Conservation (phyloP, 352 stramenopile species). For the Phytophthora fragariaefolia region DNA sequence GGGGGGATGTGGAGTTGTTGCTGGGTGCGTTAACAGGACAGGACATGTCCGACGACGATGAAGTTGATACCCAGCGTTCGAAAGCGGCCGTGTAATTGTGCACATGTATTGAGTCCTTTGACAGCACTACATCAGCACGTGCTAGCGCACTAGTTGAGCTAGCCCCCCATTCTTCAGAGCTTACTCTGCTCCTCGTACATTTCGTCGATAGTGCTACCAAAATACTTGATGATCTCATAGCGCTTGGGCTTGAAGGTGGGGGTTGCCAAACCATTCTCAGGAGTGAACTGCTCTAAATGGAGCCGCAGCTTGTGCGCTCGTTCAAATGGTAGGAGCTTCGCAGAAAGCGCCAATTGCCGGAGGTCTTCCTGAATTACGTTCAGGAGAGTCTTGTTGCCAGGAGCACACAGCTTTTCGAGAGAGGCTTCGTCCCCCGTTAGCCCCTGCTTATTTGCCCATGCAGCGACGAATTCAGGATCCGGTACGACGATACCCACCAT, state of each 20-base stretch:
- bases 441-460: conserved; percentile 45
- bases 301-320: conserved; percentile 90
- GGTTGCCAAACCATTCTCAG: conserved; percentile 93
- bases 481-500: conserved; percentile 93
- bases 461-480: conserved; percentile 59
- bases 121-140: not conserved
- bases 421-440: conserved; percentile 35
- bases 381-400: conserved; percentile 42
- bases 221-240: conserved; percentile 62
- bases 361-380: conserved; percentile 42
- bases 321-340: conserved; percentile 93
- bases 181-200: conserved; percentile 62
- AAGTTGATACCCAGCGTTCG: not conserved
- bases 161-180: conserved; percentile 24
- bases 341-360: conserved; percentile 49
- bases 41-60: conserved; percentile 15
- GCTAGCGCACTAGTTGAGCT: conserved; percentile 10
- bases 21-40: conserved; percentile 26
- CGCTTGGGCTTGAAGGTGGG: conserved; percentile 98
- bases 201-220: conserved; percentile 51
- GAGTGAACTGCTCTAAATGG: conserved; percentile 85
- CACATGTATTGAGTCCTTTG: conserved; percentile 9
- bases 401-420: conserved; percentile 34
- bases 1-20: conserved; percentile 53
- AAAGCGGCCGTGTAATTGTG: conserved; percentile 6